Conservation (phyloP, 495 filamentous ascomycete genomes). For the Glonium stellatum region DNA sequence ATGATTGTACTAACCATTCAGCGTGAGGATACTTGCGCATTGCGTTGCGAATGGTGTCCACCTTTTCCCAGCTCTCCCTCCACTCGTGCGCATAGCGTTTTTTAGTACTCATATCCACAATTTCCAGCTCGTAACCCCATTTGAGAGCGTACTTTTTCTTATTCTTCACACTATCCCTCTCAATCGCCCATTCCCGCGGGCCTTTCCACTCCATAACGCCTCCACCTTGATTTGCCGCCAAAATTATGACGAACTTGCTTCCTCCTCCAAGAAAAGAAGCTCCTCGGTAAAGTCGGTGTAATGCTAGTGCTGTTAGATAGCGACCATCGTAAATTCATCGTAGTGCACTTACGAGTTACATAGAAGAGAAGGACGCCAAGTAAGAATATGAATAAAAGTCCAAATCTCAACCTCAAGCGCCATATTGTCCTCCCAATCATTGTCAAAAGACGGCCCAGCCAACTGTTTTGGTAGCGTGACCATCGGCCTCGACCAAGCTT, state of each 20-base stretch:
- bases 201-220: constrained; percentile 99
- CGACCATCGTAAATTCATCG: constrained; percentile 35
- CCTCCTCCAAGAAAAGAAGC: constrained; percentile 66
- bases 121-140: constrained; percentile 95
- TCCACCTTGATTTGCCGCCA: constrained; percentile 88
- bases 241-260: constrained; percentile 84
- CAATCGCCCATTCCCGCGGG: constrained; percentile 93
- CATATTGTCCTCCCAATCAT: constrained; percentile 40
- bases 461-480: constrained; percentile 33
- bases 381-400: constrained; percentile 54
- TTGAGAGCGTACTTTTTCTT: constrained; percentile 78
- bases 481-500: constrained; percentile 53
- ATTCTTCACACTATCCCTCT: constrained; percentile 91
- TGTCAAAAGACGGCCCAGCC: constrained; percentile 27
- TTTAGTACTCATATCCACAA: constrained; percentile 97
- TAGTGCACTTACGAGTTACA: constrained; percentile 54
- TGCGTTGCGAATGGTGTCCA: constrained; percentile 84
- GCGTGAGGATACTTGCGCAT: constrained; percentile 92
- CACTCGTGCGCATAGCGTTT: constrained; percentile 98
- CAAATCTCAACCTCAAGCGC: constrained; percentile 52
- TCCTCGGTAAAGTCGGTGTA: constrained; percentile 46
- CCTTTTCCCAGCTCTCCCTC: constrained; percentile 99
- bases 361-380: constrained; percentile 60
- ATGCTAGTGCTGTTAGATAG: constrained; percentile 30
- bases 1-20: constrained; percentile 64